These are phyloP conservation scores for Mycogone perniciosa DNA, from an alignment of 2,329 filamentous ascomycete genomes.

Conservation along the genomic window DNA sequence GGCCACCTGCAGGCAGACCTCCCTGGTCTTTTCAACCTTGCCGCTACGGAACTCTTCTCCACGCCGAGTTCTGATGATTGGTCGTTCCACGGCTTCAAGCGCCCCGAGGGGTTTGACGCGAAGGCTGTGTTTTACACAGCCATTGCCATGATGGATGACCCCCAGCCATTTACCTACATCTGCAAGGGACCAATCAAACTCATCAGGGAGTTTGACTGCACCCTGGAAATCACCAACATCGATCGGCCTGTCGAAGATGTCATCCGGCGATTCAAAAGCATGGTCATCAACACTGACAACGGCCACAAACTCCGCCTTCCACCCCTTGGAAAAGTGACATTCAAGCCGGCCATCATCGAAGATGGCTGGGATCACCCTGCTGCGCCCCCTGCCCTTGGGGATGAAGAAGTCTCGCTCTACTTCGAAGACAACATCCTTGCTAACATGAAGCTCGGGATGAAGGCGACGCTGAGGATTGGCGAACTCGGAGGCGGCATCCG, in stretches of 20 bases:
- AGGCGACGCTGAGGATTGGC: constrained; percentile 49
- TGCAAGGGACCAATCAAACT: constrained; percentile 12
- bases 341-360: constrained; percentile 40
- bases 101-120: constrained; percentile 36
- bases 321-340: constrained; percentile 39
- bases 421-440: constrained; percentile 54
- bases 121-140: constrained; percentile 38
- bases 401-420: constrained; percentile 44
- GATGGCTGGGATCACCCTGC: constrained; percentile 39
- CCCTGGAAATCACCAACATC: constrained; percentile 55
- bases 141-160: constrained; percentile 33
- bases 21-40: constrained; percentile 76
- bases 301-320: constrained; percentile 24
- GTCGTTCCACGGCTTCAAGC: constrained; percentile 21
- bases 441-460: constrained; percentile 59
- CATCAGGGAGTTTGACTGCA: constrained; percentile 43
- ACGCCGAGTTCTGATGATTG: constrained; percentile 24
- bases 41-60: constrained; percentile 62
- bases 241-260: constrained; percentile 36
- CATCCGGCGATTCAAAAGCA: constrained; percentile 38
- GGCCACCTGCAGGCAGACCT: constrained; percentile 45
- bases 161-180: constrained; percentile 26
- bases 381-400: constrained; percentile 12
- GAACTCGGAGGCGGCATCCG: constrained; percentile 57
- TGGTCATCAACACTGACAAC: constrained; percentile 23